A percentile compares a stretch with the other conserved stretches of the same genome.
Evolutionary conservation across 805 yeast genomes (phyloP).

Genomic region (Wickerhamomyces tratensis): DNA sequence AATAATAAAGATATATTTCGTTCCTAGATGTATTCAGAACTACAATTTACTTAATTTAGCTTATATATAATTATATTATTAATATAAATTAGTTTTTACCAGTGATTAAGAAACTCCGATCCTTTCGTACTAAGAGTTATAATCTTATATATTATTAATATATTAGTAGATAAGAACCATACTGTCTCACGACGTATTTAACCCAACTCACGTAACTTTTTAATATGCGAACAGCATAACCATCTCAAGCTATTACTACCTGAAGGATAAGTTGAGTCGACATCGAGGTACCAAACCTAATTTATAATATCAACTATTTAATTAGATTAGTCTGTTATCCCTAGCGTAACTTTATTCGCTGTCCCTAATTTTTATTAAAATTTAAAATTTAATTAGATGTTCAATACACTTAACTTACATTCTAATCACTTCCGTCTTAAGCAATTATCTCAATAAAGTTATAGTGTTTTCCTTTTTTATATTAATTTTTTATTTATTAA

Average conservation of each 20-base stretch:
- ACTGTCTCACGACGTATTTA: constrained; percentile 9
- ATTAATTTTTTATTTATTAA: too few species aligned
- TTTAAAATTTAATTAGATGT: not conserved
- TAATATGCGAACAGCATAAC: constrained; percentile 13
- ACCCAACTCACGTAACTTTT: constrained; percentile 14
- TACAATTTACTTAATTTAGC: too few species aligned
- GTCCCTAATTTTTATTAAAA: not conserved
- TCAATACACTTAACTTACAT: too few species aligned
- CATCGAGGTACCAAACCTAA: constrained; percentile 12
- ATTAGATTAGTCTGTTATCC: constrained; percentile 8
- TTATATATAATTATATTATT: too few species aligned
- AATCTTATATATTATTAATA: not conserved
- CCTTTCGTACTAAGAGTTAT: too few species aligned
- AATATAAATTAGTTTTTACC: too few species aligned
- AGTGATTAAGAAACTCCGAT: too few species aligned
- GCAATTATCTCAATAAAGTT: too few species aligned
- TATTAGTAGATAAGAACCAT: constrained; percentile 9
- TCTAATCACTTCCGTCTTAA: too few species aligned
- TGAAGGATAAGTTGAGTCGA: constrained; percentile 11
- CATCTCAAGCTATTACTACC: constrained; percentile 9
- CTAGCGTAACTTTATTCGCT: constrained; percentile 3
- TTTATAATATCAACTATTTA: constrained; percentile 12
- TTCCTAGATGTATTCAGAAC: too few species aligned
- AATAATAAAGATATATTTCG: too few species aligned
- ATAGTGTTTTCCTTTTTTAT: too few species aligned